A percentile compares a stretch with the other conserved stretches of the same genome.
Evolutionary conservation across 2,329 filamentous ascomycete species (phyloP).

Genomic region (Thyridium curvatum): DNA sequence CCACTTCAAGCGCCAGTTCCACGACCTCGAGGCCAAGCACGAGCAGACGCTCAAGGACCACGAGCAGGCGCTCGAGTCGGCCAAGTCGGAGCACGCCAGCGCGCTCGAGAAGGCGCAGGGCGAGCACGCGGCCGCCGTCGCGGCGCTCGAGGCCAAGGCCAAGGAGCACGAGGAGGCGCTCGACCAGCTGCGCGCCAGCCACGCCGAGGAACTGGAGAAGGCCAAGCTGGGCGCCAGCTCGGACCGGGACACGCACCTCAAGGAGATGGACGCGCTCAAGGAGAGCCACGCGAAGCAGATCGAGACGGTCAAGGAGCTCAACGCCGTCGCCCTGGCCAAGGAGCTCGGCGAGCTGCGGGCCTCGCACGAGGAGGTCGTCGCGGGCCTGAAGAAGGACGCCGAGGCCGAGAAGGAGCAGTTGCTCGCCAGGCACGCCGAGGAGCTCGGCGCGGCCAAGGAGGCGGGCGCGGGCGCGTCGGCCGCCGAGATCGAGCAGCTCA

Average conservation of each 20-base stretch:
- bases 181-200: slow-evolving; percentile 47
- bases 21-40: slow-evolving; percentile 53
- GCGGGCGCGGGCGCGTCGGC: slow-evolving; percentile 15
- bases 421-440: slow-evolving; percentile 20
- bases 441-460: slow-evolving; percentile 16
- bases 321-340: slow-evolving; percentile 20
- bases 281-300: slow-evolving; percentile 44
- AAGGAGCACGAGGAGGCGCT: slow-evolving; percentile 47
- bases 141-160: slow-evolving; percentile 43
- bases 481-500: slow-evolving; percentile 15
- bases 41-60: slow-evolving; percentile 30
- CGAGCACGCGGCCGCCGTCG: slow-evolving; percentile 35
- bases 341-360: slow-evolving; percentile 31
- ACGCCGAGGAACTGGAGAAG: slow-evolving; percentile 52
- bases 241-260: slow-evolving; percentile 39
- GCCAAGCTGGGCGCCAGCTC: slow-evolving; percentile 46
- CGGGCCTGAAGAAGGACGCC: slow-evolving; percentile 33
- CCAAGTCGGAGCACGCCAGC: slow-evolving; percentile 28
- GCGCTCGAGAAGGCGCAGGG: slow-evolving; percentile 35
- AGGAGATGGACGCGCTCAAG: slow-evolving; percentile 48
- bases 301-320: slow-evolving; percentile 13
- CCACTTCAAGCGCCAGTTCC: slow-evolving; percentile 57
- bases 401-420: slow-evolving; percentile 30
- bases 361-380: slow-evolving; percentile 35
- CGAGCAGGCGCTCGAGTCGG: background rate